Conservation (phyloP, 768 basidiomycete genomes). For the Exidia glandulosa region DNA sequence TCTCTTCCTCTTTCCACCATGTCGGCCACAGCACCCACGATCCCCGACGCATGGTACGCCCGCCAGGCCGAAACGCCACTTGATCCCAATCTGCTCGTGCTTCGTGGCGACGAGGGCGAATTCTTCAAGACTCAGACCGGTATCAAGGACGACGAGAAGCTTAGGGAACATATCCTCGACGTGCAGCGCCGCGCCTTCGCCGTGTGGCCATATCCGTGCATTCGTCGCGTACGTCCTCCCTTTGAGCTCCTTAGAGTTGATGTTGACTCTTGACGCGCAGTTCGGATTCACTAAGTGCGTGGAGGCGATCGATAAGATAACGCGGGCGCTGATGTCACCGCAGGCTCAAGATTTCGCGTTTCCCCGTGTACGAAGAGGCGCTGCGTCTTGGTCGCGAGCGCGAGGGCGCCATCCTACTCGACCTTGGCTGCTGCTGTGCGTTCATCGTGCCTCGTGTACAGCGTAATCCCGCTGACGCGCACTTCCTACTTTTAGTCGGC, state of each 20-base stretch:
- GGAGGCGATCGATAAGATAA: neutral
- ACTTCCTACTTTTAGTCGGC: slow-evolving; percentile 13
- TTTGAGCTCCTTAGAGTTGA: neutral
- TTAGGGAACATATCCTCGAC: slow-evolving; percentile 22
- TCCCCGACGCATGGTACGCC: too few relatives aligned
- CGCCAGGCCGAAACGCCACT: too few relatives aligned
- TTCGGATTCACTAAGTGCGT: neutral
- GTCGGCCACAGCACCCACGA: too few relatives aligned
- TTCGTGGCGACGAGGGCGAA: slow-evolving; percentile 11
- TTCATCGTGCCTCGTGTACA: neutral
- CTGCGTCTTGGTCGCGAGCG: slow-evolving; percentile 27
- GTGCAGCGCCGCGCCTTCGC: slow-evolving; percentile 24
- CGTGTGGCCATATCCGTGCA: slow-evolving; percentile 21
- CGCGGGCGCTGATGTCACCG: neutral
- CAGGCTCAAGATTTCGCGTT: slow-evolving; percentile 7
- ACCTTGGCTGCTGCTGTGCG: slow-evolving; percentile 2
- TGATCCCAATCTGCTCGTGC: too few relatives aligned
- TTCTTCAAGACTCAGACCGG: slow-evolving; percentile 22
- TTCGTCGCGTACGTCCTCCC: slow-evolving; percentile 5
- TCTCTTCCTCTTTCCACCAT: too few relatives aligned
- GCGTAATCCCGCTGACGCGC: neutral
- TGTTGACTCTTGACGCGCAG: neutral
- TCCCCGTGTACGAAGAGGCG: slow-evolving; percentile 13
- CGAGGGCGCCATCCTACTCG: slow-evolving; percentile 27
- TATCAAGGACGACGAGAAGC: slow-evolving; percentile 18